These are phyloP conservation scores for Ganoderma sp. DNA, from an alignment of 1,284 basidiomycete species.

Conservation along the genomic window DNA sequence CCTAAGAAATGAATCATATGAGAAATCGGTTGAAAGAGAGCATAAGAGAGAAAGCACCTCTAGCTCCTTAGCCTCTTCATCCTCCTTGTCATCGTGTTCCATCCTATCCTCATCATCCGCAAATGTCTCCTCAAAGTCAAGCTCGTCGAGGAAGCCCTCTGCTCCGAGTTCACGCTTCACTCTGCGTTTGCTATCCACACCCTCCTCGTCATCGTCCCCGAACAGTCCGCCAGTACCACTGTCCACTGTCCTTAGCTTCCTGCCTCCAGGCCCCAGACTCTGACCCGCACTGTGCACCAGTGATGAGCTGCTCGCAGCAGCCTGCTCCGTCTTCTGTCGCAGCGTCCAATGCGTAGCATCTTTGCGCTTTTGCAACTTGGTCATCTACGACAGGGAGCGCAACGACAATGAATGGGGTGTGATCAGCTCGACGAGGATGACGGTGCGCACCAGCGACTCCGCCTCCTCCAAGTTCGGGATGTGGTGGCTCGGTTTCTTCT, in stretches of 20 bases:
- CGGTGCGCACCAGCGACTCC: constrained; percentile 65
- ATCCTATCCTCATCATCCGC: constrained; percentile 87
- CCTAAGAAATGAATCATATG: constrained; percentile 49
- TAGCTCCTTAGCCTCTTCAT: constrained; percentile 86
- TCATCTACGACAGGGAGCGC: constrained; percentile 45
- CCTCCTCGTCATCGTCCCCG: constrained; percentile 68
- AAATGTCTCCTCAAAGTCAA: constrained; percentile 84
- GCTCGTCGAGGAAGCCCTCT: constrained; percentile 81
- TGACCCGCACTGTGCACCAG: constrained; percentile 56
- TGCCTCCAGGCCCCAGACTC: constrained; percentile 68
- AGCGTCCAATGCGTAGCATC: constrained; percentile 74
- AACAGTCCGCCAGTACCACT: constrained; percentile 65
- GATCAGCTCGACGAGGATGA: constrained; percentile 19
- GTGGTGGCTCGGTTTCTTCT: constrained; percentile 78
- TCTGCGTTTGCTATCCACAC: constrained; percentile 49
- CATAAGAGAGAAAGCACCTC: constrained; percentile 56
- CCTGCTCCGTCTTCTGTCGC: constrained; percentile 68
- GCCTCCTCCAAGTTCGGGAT: constrained; percentile 75
- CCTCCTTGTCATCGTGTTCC: constrained; percentile 71
- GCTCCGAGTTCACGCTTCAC: constrained; percentile 64
- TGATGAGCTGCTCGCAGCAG: constrained; percentile 45
- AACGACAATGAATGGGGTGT: neutral
- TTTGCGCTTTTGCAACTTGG: constrained; percentile 65
- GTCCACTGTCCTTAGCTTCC: constrained; percentile 66
- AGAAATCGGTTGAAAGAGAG: neutral